Percentiles rank a stretch among this genome's conserved stretches.
These are phyloP conservation scores for Fragilariopsis cylindrus DNA, from an alignment of 108 stramenopile species.

Conservation along the genomic window DNA sequence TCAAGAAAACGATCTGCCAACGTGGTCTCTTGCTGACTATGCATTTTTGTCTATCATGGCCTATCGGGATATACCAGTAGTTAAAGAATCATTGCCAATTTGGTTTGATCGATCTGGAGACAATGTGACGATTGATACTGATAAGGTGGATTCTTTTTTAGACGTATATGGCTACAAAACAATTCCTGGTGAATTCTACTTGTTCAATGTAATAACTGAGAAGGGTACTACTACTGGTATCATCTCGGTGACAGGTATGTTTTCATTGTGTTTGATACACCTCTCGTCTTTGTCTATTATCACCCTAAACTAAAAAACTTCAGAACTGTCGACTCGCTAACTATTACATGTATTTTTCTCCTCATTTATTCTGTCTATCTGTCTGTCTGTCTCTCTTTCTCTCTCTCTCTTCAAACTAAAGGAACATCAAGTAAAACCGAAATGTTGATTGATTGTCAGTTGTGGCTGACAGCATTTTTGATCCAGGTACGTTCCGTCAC, in stretches of 20 bases:
- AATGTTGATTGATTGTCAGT: constrained; percentile 58
- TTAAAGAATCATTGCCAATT: constrained; percentile 35
- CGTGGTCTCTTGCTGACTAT: constrained; percentile 56
- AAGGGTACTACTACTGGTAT: not conserved
- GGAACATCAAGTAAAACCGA: constrained; percentile 18
- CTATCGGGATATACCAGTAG: constrained; percentile 36
- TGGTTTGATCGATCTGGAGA: constrained; percentile 50
- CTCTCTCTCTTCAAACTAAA: too few species aligned
- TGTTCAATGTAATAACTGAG: constrained; percentile 42
- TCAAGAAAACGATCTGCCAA: not conserved
- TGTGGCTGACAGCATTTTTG: constrained; percentile 58
- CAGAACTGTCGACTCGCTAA: too few species aligned
- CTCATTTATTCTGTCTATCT: too few species aligned
- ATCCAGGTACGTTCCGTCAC: too few species aligned
- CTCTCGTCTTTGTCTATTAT: not conserved
- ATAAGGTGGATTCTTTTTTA: constrained; percentile 50
- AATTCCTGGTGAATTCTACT: constrained; percentile 56
- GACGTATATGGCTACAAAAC: constrained; percentile 16
- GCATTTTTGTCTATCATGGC: constrained; percentile 50
- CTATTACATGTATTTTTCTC: too few species aligned
- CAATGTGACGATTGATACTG: constrained; percentile 47
- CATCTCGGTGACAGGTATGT: not conserved
- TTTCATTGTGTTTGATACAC: not conserved
- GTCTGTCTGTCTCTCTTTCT: too few species aligned
- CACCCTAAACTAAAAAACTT: too few species aligned